Percentiles rank a stretch among this genome's conserved stretches.
Conservation (phyloP, 2,329 filamentous ascomycete genomes). For the Diaporthe citri region DNA sequence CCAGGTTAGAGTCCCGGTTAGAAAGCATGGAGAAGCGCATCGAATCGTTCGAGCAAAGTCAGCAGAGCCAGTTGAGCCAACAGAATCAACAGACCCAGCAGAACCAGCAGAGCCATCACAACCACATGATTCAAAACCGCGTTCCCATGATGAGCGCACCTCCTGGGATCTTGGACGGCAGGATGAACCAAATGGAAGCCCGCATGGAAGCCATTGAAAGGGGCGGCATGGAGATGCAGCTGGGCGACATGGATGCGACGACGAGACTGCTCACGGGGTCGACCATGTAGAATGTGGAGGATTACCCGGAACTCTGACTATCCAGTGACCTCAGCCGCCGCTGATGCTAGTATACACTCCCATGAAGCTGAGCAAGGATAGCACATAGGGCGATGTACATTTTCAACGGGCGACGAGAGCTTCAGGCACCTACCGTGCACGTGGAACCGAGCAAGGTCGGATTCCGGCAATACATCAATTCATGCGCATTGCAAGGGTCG, state of each 20-base stretch:
- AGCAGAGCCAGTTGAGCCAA: constrained; percentile 40
- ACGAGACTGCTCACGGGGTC: constrained; percentile 47
- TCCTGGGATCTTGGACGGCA: constrained; percentile 39
- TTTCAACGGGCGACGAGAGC: background rate
- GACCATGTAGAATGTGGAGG: constrained; percentile 49
- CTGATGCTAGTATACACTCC: background rate
- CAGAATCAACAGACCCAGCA: constrained; percentile 36
- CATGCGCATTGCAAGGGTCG: constrained; percentile 32
- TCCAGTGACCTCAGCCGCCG: background rate
- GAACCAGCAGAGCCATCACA: constrained; percentile 37
- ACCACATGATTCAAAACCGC: constrained; percentile 41
- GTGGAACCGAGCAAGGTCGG: constrained; percentile 1
- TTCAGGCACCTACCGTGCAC: background rate
- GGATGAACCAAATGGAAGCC: constrained; percentile 52
- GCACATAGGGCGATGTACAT: background rate
- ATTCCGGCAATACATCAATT: constrained; percentile 5
- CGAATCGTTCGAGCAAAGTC: constrained; percentile 61
- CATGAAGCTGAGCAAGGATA: background rate
- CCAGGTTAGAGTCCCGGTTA: constrained; percentile 63
- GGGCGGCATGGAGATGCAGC: constrained; percentile 53
- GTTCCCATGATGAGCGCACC: constrained; percentile 43
- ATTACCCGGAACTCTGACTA: background rate
- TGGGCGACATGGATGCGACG: constrained; percentile 56
- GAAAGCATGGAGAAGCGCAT: constrained; percentile 65
- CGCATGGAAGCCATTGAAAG: constrained; percentile 54